Evolutionary conservation across 345 rosid genomes (phyloP).

Genomic region (Bruguiera parviflora): DNA sequence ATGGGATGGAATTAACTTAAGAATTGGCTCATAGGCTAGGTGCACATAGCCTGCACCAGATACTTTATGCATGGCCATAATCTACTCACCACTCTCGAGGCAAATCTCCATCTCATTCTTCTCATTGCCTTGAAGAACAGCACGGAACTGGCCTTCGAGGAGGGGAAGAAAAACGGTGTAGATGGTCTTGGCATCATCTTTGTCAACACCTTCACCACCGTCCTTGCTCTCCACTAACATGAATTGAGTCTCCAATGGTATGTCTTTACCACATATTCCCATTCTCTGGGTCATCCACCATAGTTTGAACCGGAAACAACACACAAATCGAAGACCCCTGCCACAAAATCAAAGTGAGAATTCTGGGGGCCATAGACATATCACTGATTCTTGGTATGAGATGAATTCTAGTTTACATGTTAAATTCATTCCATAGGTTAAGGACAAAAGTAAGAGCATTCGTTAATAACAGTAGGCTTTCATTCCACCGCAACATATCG

Average conservation of each 20-base stretch:
- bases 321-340: slow-evolving; percentile 82
- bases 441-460: too few relatives aligned
- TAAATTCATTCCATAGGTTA: too few relatives aligned
- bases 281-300: slow-evolving; percentile 99
- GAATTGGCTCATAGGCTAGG: slow-evolving; percentile 9
- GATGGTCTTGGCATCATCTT: slow-evolving; percentile 52
- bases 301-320: slow-evolving; percentile 90
- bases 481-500: background rate
- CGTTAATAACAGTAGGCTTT: too few relatives aligned
- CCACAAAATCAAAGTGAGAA: slow-evolving; percentile 7
- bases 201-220: slow-evolving; percentile 48
- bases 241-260: slow-evolving; percentile 97
- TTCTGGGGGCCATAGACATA: background rate
- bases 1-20: slow-evolving; percentile 20
- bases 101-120: slow-evolving; percentile 86
- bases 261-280: slow-evolving; percentile 86
- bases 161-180: slow-evolving; percentile 92
- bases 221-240: slow-evolving; percentile 83
- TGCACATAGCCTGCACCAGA: slow-evolving; percentile 17
- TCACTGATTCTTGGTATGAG: background rate
- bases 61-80: slow-evolving; percentile 31
- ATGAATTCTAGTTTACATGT: too few relatives aligned
- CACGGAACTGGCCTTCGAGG: slow-evolving; percentile 97
- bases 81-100: slow-evolving; percentile 89
- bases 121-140: slow-evolving; percentile 89